Evolutionary conservation across 352 stramenopile species (phyloP).

Genomic region (Phytophthora capsici): DNA sequence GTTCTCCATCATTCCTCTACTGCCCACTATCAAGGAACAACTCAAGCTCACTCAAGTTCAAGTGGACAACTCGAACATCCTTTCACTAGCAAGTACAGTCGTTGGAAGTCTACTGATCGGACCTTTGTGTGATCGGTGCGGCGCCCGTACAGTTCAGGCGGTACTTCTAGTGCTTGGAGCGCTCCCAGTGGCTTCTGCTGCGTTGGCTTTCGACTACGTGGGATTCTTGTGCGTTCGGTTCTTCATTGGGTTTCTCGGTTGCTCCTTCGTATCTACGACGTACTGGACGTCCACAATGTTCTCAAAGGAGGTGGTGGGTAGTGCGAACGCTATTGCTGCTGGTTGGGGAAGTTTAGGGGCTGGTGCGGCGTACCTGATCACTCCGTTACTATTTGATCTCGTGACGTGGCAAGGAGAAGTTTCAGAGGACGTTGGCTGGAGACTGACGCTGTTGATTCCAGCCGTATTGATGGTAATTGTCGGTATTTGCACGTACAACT

Average conservation of each 20-base stretch:
- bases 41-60: slow-evolving; percentile 80
- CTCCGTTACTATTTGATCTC: slow-evolving; percentile 86
- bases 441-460: slow-evolving; percentile 87
- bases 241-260: slow-evolving; percentile 93
- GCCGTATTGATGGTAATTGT: slow-evolving; percentile 79
- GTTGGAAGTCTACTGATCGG: slow-evolving; percentile 90
- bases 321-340: slow-evolving; percentile 90
- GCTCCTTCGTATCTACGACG: slow-evolving; percentile 92
- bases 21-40: slow-evolving; percentile 35
- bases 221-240: slow-evolving; percentile 86
- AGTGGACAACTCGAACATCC: slow-evolving; percentile 92
- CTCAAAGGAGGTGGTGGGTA: slow-evolving; percentile 91
- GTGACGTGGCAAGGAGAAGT: slow-evolving; percentile 61
- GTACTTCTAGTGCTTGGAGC: slow-evolving; percentile 76
- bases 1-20: slow-evolving; percentile 81
- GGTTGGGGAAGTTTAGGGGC: slow-evolving; percentile 95
- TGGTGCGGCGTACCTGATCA: slow-evolving; percentile 86
- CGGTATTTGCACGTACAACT: slow-evolving; percentile 47
- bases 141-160: slow-evolving; percentile 81
- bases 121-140: slow-evolving; percentile 93
- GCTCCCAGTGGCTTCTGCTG: slow-evolving; percentile 83
- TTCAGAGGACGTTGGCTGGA: slow-evolving; percentile 87
- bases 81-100: slow-evolving; percentile 87
- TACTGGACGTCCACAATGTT: slow-evolving; percentile 96
- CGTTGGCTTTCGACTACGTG: slow-evolving; percentile 74